Evolutionary conservation across 2,329 filamentous ascomycete species (phyloP), one percentile per base, ranked within the genome.

Genomic region (Colletotrichum aenigma): DNA sequence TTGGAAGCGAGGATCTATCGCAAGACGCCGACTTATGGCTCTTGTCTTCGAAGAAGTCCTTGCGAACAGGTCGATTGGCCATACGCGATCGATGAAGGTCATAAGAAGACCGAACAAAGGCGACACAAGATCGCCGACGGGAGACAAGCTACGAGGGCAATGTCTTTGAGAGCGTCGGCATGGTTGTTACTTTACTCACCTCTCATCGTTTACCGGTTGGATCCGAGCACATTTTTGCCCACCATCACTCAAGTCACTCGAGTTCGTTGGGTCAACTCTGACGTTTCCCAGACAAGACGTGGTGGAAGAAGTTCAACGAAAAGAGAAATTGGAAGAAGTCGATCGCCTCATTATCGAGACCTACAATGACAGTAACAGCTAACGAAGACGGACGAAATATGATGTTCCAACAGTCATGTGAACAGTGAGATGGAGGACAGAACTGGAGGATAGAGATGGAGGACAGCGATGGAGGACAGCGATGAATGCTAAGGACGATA

Each of bases 11-110:
- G 43, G 6, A n/a, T 1, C 38, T 48, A 4, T 2, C 0, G 16
- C 10, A n/a, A 18, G 38, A 2, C 18, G 2, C 18, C 9, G 38
- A 43, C 38, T n/a, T 3, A n/a, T 3, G 2, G 12, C 38, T 3
- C 18, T n/a, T 48, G 38, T 18, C 18, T n/a, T n/a, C 18, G 38
- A n/a, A 48, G 1, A 0, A 0, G 9, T 48, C 0, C 38, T 48
- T 48, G 38, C 18, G 18, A 48, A 48, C 5, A 0, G 9, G 2
- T n/a, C 0, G 18, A 1, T n/a, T 2, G 43, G 43, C 1, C 7
- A 21, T 12, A 7, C 4, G n/a, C 43, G 18, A 43, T 43, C 38
- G 9, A n/a, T 6, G 9, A 43, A n/a, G 18, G 18, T n/a, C 2
- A 0, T 1, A 3, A 43, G 18, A n/a, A 43, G 5, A 5, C 38